A percentile compares a stretch with the other conserved stretches of the same genome.
These are phyloP conservation scores for Penicillium sp. DNA, from an alignment of 2,329 filamentous ascomycete species.

Conservation along the genomic window DNA sequence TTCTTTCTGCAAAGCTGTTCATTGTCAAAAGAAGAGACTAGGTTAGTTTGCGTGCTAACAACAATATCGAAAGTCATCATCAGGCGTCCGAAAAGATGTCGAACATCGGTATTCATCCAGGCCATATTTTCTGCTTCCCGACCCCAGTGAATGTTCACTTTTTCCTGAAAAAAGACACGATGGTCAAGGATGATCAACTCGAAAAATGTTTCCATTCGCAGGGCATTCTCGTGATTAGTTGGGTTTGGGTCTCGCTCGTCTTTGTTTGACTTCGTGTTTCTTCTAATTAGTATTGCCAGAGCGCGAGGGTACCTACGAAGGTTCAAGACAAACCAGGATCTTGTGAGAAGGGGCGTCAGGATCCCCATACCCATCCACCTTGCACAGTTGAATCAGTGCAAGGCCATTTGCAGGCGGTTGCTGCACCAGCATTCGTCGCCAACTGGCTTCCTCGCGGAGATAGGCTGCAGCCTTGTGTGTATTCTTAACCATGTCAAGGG, in stretches of 20 bases:
- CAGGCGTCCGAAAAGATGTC: neutral
- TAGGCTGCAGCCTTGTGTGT: neutral
- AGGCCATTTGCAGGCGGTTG: neutral
- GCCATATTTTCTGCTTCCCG: neutral
- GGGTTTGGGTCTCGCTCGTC: neutral
- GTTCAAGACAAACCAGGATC: neutral
- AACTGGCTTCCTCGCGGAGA: conserved; percentile 9
- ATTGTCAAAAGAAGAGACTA: too few species aligned
- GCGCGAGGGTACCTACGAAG: too few species aligned
- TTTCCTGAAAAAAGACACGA: neutral
- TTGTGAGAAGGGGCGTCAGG: neutral
- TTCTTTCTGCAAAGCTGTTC: too few species aligned
- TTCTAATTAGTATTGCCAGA: neutral
- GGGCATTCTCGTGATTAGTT: neutral
- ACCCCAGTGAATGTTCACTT: neutral
- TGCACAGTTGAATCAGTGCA: neutral
- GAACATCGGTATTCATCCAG: too few species aligned
- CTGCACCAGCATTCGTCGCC: conserved; percentile 9
- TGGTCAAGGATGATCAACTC: neutral
- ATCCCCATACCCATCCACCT: neutral
- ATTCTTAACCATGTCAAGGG: neutral
- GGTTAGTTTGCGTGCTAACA: too few species aligned
- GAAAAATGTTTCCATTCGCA: neutral
- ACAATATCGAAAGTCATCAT: neutral
- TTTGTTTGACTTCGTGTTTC: too few species aligned